phyloP scores from a whole-genome alignment of 106 monocot genomes.

The Agapanthus africanus region DNA sequence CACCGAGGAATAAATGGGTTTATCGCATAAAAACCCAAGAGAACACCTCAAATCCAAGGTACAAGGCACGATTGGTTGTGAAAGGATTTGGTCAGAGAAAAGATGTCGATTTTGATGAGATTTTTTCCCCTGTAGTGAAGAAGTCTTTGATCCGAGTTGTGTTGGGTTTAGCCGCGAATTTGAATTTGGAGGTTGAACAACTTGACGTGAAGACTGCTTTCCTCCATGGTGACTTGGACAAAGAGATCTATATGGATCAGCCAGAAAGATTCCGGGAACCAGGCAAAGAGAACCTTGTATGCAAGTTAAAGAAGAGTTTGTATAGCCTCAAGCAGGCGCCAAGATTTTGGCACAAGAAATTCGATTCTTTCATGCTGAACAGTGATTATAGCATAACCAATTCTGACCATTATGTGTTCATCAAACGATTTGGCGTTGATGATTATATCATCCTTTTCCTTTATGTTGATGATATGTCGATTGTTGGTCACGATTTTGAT shows the following conservation, averaged over 20 bases:
- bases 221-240: not conserved
- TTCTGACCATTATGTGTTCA: constrained; percentile 5
- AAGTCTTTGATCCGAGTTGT: not conserved
- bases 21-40: too few relatives aligned
- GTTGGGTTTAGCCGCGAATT: not conserved
- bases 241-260: constrained; percentile 2
- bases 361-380: constrained; percentile 2
- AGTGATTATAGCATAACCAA: not conserved
- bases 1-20: not conserved
- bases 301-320: not conserved
- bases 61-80: not conserved
- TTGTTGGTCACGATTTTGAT: not conserved
- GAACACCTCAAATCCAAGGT: not conserved
- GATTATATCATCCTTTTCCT: constrained; percentile 5
- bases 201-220: not conserved
- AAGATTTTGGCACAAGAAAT: not conserved
- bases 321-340: not conserved
- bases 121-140: not conserved
- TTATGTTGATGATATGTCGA: constrained; percentile 6
- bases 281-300: not conserved
- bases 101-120: not conserved
- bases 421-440: not conserved
- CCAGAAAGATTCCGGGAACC: not conserved
- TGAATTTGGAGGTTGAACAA: not conserved
- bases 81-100: not conserved